Evolutionary conservation across 129 eudicot genomes (phyloP).

Genomic region (Deinandra increscens): DNA sequence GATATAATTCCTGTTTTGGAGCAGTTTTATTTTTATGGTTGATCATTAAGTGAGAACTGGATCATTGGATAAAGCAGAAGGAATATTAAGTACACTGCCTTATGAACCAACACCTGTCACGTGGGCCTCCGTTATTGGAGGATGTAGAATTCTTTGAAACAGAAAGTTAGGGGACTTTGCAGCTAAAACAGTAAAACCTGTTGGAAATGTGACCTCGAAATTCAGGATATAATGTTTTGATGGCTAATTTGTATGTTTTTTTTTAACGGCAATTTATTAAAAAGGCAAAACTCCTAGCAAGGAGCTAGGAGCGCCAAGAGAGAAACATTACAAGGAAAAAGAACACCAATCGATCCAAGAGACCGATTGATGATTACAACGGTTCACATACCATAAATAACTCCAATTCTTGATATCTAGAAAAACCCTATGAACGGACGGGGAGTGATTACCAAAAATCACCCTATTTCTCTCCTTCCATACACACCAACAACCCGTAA

Average conservation of each 20-base stretch:
- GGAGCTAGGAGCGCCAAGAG: too few relatives aligned
- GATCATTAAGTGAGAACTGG: conserved; percentile 69
- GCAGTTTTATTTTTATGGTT: conserved; percentile 70
- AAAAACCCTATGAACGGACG: too few relatives aligned
- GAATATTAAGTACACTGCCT: conserved; percentile 43
- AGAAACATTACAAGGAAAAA: too few relatives aligned
- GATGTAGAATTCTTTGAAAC: conserved; percentile 47
- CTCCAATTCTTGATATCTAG: too few relatives aligned
- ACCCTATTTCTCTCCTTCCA: too few relatives aligned
- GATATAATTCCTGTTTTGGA: conserved; percentile 48
- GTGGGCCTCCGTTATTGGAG: conserved; percentile 82
- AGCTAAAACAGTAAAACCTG: conserved; percentile 50
- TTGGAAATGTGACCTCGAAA: conserved; percentile 51
- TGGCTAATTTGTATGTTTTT: conserved; percentile 67
- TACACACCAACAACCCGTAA: too few relatives aligned
- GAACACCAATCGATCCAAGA: too few relatives aligned
- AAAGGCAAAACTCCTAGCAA: too few relatives aligned
- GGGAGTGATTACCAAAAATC: too few relatives aligned
- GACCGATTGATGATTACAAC: too few relatives aligned
- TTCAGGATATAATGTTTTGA: conserved; percentile 62
- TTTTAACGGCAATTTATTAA: too few relatives aligned
- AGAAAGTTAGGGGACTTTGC: conserved; percentile 50
- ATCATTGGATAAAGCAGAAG: conserved; percentile 46
- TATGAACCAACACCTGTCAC: conserved; percentile 52
- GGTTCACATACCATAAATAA: too few relatives aligned